Evolutionary conservation across 129 eudicot species (phyloP), one percentile per base, ranked within the genome.

Genomic region (Gnaphalium uliginosum): DNA sequence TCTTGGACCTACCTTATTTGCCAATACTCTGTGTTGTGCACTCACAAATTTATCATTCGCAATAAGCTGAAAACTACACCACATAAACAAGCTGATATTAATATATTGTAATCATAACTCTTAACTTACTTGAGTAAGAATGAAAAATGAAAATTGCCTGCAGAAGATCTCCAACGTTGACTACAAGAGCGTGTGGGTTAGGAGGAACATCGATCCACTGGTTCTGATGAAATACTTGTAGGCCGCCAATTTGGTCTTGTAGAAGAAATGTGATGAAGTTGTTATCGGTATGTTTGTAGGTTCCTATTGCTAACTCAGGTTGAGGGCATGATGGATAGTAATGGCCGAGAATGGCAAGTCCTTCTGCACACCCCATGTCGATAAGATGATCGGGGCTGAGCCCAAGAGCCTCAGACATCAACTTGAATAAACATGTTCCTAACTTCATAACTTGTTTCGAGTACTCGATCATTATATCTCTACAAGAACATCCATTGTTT

Each of bases 231-330:
- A 67, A 76, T 17, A 85, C 66, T 39, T 83, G 84, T 6, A 86
- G 90, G 17, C 87, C 90, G 1, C 90, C 90, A 0, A 86, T 62
- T 11, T 77, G 79, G 67, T 86, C 90, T 74, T 86, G 90, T 10
- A 86, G 48, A 67, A 86, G 83, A 61, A 86, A 66, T 0, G 85
- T 86, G 27, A 83, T 66, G 68, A 86, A 86, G 68, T n/a, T 69
- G n/a, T 33, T 65, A 58, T 83, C 87, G 0, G 81, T 41, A 23
- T 83, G 87, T 46, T 50, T 43, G 4, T 19, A 24, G 14, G 74
- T 69, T 59, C 85, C 87, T 8, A 81, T 43, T 5, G 88, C 54
- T 23, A 41, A 39, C 21, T 68, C 81, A 0, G 88, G 88, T 58
- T 81, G 82, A 3, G 88, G 88, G 61, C 83, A 84, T 0, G 68